These are phyloP conservation scores for Acer yangbiense DNA, from an alignment of 345 rosid genomes.

Conservation along the genomic window DNA sequence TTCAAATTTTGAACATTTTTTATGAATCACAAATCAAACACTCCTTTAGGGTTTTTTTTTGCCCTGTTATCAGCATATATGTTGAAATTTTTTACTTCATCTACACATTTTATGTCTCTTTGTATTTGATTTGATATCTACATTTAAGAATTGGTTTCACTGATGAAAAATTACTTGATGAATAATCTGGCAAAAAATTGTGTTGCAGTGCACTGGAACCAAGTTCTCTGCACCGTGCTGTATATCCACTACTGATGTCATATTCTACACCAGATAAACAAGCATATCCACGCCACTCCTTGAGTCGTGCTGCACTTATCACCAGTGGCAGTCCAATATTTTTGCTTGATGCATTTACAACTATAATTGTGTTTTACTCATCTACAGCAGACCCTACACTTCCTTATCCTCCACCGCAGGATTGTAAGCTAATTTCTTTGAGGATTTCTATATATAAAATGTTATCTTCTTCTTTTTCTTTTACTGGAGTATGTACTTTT, in stretches of 20 bases:
- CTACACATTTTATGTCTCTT: neutral
- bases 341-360: slow-evolving; percentile 92
- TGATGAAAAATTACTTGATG: neutral
- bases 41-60: neutral
- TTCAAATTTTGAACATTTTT: neutral
- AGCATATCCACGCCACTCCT: slow-evolving; percentile 91
- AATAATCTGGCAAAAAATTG: slow-evolving; percentile 7
- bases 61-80: neutral
- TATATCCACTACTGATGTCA: slow-evolving; percentile 76
- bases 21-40: neutral
- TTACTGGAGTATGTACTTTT: neutral
- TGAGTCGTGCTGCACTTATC: slow-evolving; percentile 87
- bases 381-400: slow-evolving; percentile 83
- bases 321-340: slow-evolving; percentile 97
- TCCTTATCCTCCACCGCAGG: slow-evolving; percentile 95
- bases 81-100: neutral
- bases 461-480: neutral
- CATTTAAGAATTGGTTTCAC: neutral
- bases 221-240: slow-evolving; percentile 83
- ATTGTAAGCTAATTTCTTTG: slow-evolving; percentile 51
- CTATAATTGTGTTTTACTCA: slow-evolving; percentile 83
- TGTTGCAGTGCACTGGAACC: slow-evolving; percentile 81
- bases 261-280: slow-evolving; percentile 81
- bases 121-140: neutral
- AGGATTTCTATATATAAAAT: neutral